Conservation (phyloP, 768 basidiomycete genomes). For the Baorangia bicolor region DNA sequence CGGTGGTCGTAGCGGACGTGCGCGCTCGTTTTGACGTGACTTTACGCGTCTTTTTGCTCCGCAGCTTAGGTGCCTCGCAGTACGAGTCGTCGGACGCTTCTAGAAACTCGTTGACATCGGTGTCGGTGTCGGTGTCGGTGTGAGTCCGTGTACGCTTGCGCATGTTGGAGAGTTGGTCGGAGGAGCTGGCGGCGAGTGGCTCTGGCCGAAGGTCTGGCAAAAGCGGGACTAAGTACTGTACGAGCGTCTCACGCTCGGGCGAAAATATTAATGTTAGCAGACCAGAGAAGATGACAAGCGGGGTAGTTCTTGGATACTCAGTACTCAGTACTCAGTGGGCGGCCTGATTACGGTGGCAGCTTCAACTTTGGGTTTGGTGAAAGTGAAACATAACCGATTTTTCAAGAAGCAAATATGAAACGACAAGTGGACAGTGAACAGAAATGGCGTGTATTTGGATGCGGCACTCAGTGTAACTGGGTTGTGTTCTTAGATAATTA, state of each 20-base stretch:
- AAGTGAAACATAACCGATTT: background rate
- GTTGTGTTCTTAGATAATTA: too few relatives aligned
- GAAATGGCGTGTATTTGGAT: too few relatives aligned
- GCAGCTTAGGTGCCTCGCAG: conserved; percentile 8
- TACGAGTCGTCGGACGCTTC: conserved; percentile 26
- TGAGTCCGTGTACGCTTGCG: conserved; percentile 28
- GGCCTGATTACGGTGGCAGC: background rate
- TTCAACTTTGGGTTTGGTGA: background rate
- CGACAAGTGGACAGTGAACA: too few relatives aligned
- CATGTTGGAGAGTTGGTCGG: conserved; percentile 19
- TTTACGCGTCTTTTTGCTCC: conserved; percentile 15
- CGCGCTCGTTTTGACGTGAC: conserved; percentile 14
- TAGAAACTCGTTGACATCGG: conserved; percentile 12
- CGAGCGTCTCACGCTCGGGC: too few relatives aligned
- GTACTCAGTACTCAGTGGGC: too few relatives aligned
- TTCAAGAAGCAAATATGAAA: too few relatives aligned
- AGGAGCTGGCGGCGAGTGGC: background rate
- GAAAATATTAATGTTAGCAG: background rate
- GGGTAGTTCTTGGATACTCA: background rate
- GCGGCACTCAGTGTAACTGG: too few relatives aligned
- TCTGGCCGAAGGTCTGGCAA: background rate
- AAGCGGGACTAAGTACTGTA: background rate
- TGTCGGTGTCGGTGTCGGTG: conserved; percentile 8
- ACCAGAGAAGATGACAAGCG: background rate
- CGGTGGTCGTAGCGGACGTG: background rate